Percentiles rank a stretch among this genome's conserved stretches.
Conservation (phyloP, 2,329 filamentous ascomycete genomes). For the Bisporella sp. region DNA sequence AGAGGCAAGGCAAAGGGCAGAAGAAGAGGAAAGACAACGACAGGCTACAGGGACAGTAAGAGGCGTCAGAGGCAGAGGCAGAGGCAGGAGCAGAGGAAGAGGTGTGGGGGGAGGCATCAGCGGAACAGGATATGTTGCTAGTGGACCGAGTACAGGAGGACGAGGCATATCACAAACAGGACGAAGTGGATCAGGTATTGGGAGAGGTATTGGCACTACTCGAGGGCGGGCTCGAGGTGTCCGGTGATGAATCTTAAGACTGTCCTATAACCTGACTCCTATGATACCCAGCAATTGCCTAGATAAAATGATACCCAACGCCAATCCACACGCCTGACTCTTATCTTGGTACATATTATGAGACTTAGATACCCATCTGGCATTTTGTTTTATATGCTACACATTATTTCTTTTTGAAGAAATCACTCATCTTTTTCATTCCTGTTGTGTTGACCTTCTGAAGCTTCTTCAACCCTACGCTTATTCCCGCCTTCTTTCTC, state of each 20-base stretch:
- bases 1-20: conserved; percentile 55
- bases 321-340: conserved; percentile 3
- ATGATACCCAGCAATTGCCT: conserved; percentile 1
- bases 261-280: conserved; percentile 6
- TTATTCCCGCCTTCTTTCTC: conserved; percentile 69
- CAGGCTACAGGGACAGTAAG: conserved; percentile 33
- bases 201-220: conserved; percentile 39
- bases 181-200: conserved; percentile 37
- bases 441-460: conserved; percentile 86
- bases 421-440: conserved; percentile 96
- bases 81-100: conserved; percentile 21
- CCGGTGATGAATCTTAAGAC: conserved; percentile 24
- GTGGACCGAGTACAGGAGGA: conserved; percentile 7
- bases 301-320: conserved; percentile 1
- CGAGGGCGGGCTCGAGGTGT: conserved; percentile 47
- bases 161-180: conserved; percentile 22
- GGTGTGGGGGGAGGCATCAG: conserved; percentile 13
- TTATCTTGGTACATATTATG: background rate
- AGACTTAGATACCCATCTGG: background rate
- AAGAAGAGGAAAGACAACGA: conserved; percentile 47
- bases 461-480: conserved; percentile 68
- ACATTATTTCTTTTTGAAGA: conserved; percentile 65
- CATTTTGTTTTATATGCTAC: background rate
- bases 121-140: conserved; percentile 17
- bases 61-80: conserved; percentile 22